Evolutionary conservation across 441 rosid genomes (phyloP).

Genomic region (Manihot esculenta): DNA sequence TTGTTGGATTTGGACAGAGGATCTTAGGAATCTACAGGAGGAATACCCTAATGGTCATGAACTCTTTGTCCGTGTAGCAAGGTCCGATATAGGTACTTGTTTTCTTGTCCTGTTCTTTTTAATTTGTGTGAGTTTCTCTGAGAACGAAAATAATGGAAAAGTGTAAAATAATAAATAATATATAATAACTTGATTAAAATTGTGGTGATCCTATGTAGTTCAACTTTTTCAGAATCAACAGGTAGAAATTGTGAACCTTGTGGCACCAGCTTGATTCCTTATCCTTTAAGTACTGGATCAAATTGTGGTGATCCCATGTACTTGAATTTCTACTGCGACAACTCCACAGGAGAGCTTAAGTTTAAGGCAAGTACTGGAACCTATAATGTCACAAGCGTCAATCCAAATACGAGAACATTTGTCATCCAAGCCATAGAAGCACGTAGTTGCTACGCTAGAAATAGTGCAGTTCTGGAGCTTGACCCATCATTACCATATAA

Average conservation of each 20-base stretch:
- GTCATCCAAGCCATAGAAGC: constrained; percentile 26
- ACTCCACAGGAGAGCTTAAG: constrained; percentile 38
- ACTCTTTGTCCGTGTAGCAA: constrained; percentile 40
- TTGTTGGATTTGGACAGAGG: constrained; percentile 64
- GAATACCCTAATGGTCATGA: constrained; percentile 34
- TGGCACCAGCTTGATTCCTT: constrained; percentile 49
- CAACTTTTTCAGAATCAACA: constrained; percentile 38
- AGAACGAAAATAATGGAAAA: too few species aligned
- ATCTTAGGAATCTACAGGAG: constrained; percentile 47
- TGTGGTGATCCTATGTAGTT: too few species aligned
- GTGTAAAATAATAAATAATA: too few species aligned
- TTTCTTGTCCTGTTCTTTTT: not conserved
- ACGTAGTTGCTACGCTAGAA: constrained; percentile 24
- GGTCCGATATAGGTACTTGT: constrained; percentile 3
- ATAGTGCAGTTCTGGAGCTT: constrained; percentile 8
- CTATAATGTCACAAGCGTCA: constrained; percentile 43
- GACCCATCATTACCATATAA: constrained; percentile 42
- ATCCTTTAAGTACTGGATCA: constrained; percentile 60
- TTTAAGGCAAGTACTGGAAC: constrained; percentile 32
- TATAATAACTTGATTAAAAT: too few species aligned
- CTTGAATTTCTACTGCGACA: constrained; percentile 43
- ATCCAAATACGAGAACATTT: constrained; percentile 35
- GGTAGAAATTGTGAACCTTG: constrained; percentile 44
- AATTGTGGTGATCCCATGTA: constrained; percentile 61
- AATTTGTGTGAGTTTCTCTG: too few species aligned